Conservation (phyloP, 129 eudicot species). For the Tagetes erecta region DNA sequence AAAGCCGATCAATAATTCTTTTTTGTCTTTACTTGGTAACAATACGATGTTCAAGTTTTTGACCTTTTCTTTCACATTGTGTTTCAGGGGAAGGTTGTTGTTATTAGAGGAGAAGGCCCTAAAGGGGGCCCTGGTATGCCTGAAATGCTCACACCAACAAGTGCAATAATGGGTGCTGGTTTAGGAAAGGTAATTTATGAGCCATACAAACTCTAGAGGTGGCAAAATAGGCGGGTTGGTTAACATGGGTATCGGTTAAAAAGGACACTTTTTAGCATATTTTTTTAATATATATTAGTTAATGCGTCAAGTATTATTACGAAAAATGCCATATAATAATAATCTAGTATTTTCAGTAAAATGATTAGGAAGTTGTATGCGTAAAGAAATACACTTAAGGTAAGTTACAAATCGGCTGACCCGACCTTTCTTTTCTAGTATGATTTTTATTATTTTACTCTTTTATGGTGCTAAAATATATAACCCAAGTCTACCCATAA, state of each 20-base stretch:
- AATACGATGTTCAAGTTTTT: not conserved
- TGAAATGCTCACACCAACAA: conserved; percentile 97
- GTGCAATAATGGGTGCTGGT: conserved; percentile 99
- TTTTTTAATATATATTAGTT: too few relatives aligned
- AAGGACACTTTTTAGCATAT: not conserved
- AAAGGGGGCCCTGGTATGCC: conserved; percentile 99
- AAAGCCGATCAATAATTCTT: not conserved
- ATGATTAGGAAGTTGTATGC: not conserved
- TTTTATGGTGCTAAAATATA: not conserved
- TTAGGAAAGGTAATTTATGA: conserved; percentile 73
- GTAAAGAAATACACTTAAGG: not conserved
- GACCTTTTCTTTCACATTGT: not conserved
- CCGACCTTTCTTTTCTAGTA: not conserved
- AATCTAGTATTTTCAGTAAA: not conserved
- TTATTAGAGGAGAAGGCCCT: conserved; percentile 98
- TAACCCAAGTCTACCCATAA: not conserved
- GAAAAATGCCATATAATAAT: not conserved
- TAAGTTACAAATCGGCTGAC: not conserved
- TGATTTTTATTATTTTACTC: not conserved
- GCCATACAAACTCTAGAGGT: not conserved
- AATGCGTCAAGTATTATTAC: not conserved
- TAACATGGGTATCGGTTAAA: not conserved
- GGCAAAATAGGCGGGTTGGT: not conserved
- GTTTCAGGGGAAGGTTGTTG: conserved; percentile 89
- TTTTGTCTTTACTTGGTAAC: not conserved